Base-by-base conservation (phyloP, 495 filamentous ascomycete species). In the Halenospora varia region DNA sequence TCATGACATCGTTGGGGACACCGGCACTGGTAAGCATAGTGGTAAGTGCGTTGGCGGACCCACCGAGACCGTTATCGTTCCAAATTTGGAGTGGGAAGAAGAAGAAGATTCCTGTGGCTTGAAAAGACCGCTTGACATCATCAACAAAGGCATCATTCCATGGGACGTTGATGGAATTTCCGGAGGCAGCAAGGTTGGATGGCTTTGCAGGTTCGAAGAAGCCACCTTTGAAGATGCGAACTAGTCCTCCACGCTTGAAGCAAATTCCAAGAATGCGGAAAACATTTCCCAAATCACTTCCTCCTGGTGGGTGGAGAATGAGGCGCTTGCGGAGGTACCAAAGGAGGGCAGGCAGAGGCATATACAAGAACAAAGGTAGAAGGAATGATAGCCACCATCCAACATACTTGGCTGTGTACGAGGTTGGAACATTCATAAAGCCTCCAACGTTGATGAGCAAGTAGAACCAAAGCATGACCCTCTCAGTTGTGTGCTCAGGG, bases 61-160 rank as follows among this genome's bases (percentile, higher is more conserved):
- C 56, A 1, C 77, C 77, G 19, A 81, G 63, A 65, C 77, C 77
- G 48, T 75, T 75, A 60, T 81, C 77, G 67, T 79, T 81, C 46
- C 89, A 75, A 75, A 82, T 87, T 70, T 86, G 88, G 40, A 90
- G 77, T 35, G 87, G 87, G 67, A 83, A 86, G 74, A 86, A 88
- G 59, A 78, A 74, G 69, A 81, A 81, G 60, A 81, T 81, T 25
- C 77, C 77, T 8, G 77, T 80, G 17, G 81, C 81, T 63, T 86
- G 73, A 66, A 84, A 78, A 11, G 81, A 75, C 23, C 81, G 77
- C 57, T 75, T 74, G 40, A 83, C 75, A 48, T 84, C 85, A 0
- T 76, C 75, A 2, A 87, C 75, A 35, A 87, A 84, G 15, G 75
- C 68, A 47, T 82, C 81, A 57, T 76, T 77, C 73, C 78, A 83